phyloP scores from a whole-genome alignment of 208 protist genomes.

The Leishmania aethiopica region DNA sequence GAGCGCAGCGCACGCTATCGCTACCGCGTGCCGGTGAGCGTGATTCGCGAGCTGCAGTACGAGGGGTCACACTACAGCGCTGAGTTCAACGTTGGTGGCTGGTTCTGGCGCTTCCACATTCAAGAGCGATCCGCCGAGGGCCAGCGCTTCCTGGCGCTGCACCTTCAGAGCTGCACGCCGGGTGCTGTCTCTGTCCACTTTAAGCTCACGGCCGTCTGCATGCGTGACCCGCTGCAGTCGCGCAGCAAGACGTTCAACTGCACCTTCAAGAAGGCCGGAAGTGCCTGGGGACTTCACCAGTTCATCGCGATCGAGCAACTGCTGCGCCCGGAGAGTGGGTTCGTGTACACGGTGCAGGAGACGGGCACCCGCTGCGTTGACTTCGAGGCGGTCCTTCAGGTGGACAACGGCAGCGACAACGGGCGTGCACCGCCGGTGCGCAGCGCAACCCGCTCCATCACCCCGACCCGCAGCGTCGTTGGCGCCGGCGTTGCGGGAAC shows the following conservation, averaged over 20 bases:
- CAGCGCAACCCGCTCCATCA: slow-evolving; percentile 33
- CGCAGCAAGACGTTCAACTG: slow-evolving; percentile 87
- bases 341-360: slow-evolving; percentile 72
- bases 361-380: slow-evolving; percentile 66
- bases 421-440: slow-evolving; percentile 38
- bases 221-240: slow-evolving; percentile 59
- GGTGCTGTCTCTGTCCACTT: slow-evolving; percentile 65
- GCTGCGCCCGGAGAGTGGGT: slow-evolving; percentile 57
- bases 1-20: slow-evolving; percentile 68
- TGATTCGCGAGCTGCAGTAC: slow-evolving; percentile 63
- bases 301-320: slow-evolving; percentile 73
- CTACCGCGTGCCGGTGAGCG: slow-evolving; percentile 78
- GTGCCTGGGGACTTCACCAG: slow-evolving; percentile 89
- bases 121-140: slow-evolving; percentile 62
- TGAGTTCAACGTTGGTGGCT: slow-evolving; percentile 78
- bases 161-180: slow-evolving; percentile 81
- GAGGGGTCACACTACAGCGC: slow-evolving; percentile 75
- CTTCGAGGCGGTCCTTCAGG: slow-evolving; percentile 77
- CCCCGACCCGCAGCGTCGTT: slow-evolving; percentile 22
- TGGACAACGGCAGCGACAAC: slow-evolving; percentile 34
- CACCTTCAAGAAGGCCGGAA: slow-evolving; percentile 80
- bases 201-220: slow-evolving; percentile 69
- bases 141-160: slow-evolving; percentile 72
- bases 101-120: slow-evolving; percentile 85
- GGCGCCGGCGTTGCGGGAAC: background rate